Base-by-base conservation (phyloP, 2,329 filamentous ascomycete species). In the Colletotrichum abscissum region DNA sequence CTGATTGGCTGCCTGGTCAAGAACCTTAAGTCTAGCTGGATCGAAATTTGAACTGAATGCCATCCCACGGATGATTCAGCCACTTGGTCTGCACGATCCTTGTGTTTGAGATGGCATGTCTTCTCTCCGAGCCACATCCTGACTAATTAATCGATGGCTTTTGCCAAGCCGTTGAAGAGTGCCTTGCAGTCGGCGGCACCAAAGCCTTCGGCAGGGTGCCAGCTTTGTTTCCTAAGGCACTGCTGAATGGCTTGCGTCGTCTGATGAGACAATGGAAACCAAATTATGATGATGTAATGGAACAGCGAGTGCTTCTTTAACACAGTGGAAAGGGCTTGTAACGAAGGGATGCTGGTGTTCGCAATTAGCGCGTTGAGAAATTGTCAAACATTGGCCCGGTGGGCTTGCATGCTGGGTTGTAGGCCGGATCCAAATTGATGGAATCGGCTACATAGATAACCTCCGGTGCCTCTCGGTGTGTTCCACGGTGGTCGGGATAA, bases 101-200 rank as follows among this genome's bases (percentile, higher is more conserved):
- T 35, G 16, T 71, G 57, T 56, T 56, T 35, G 63, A 60, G 22
- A 62, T 22, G 33, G 68, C 19, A 35, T 11, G 33, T 71, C 38
- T 8, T 67, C 52, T 35, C 38, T 59, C 66, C 42, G 42, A 46
- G 42, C 42, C 60, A n/a, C 2, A 1, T 4, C 11, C 7, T 16
- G 22, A 26, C 58, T 73, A 60, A 60, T 65, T n/a, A 69, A 73
- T 73, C 30, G 38, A 19, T 11, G 19, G 12, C 26, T 33, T 22
- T 14, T 35, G 30, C 55, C 16, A 42, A 26, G 35, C 19, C 11
- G 9, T 2, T 8, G 42, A 33, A n/a, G 12, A n/a, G 7, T 9
- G 19, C 42, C 42, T 49, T 22, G 8, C 19, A 22, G 19, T 49
- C 5, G n/a, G 26, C 5, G 46, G 28, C 16, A 33, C 7, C 52